Conservation (phyloP, 192 early-diverging fungal genomes). For the Backusella westeae region DNA sequence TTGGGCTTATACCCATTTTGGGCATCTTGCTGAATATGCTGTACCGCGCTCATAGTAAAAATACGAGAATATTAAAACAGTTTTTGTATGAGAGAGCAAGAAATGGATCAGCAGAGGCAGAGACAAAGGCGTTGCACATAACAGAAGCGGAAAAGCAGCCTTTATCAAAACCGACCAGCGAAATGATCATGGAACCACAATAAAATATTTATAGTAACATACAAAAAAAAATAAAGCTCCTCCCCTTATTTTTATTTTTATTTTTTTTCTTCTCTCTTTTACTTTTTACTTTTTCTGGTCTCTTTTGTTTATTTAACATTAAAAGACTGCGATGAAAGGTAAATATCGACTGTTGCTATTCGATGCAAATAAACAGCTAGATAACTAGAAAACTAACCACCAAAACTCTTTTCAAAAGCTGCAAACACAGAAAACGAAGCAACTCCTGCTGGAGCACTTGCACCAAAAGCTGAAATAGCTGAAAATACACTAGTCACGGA, state of each 20-base stretch:
- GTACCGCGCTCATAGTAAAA: conserved; percentile 22
- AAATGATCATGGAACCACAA: neutral
- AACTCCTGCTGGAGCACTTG: conserved; percentile 3
- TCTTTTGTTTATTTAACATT: neutral
- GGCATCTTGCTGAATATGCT: conserved; percentile 29
- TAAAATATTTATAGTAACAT: neutral
- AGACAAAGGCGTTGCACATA: neutral
- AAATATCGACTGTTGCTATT: neutral
- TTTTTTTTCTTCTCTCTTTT: neutral
- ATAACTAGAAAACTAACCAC: neutral
- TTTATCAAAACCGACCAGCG: neutral
- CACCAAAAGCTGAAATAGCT: conserved; percentile 1
- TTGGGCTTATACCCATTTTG: conserved; percentile 31
- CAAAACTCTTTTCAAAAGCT: neutral
- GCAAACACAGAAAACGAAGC: conserved; percentile 2
- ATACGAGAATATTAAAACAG: conserved; percentile 11
- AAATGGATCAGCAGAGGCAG: neutral
- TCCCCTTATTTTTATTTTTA: neutral
- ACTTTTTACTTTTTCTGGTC: neutral
- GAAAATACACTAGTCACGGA: neutral
- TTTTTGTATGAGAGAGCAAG: conserved; percentile 23
- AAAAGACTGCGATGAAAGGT: neutral
- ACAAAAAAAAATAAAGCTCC: conserved; percentile 2
- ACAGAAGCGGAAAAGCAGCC: neutral
- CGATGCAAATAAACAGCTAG: neutral